These are phyloP conservation scores for Tetraselmis chui DNA, from an alignment of 139 green algal species.

Conservation along the genomic window DNA sequence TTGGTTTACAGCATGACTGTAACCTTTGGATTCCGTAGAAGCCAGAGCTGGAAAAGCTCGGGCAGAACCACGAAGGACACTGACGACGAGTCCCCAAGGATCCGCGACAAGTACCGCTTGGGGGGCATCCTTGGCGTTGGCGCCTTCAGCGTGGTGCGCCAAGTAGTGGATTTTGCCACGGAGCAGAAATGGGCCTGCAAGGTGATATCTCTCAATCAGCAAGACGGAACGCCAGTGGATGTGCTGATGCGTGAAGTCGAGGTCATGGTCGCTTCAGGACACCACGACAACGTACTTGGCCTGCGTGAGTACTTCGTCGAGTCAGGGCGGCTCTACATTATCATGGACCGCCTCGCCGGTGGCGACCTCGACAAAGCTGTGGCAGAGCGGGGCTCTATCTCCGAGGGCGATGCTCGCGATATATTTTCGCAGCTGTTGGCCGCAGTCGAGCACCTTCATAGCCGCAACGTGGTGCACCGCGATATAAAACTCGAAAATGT, in stretches of 20 bases:
- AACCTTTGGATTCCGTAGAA: too few relatives aligned
- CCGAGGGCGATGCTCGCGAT: neutral
- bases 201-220: neutral
- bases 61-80: too few relatives aligned
- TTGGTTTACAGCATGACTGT: too few relatives aligned
- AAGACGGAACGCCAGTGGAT: neutral
- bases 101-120: neutral
- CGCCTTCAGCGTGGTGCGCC: neutral
- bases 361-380: neutral
- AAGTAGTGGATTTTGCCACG: neutral
- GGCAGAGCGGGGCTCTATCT: neutral
- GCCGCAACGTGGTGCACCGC: neutral
- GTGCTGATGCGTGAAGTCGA: neutral
- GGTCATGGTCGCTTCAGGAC: neutral
- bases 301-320: neutral
- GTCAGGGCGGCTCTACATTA: neutral
- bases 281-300: neutral
- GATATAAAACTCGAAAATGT: neutral
- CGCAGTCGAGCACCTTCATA: neutral
- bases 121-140: neutral
- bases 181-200: neutral
- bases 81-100: too few relatives aligned
- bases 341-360: neutral
- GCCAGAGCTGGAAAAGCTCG: too few relatives aligned
- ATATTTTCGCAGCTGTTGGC: neutral